A percentile compares a stretch with the other conserved stretches of the same genome.
phyloP scores from a whole-genome alignment of 306 rosid genomes.

The Vigna unguiculata region DNA sequence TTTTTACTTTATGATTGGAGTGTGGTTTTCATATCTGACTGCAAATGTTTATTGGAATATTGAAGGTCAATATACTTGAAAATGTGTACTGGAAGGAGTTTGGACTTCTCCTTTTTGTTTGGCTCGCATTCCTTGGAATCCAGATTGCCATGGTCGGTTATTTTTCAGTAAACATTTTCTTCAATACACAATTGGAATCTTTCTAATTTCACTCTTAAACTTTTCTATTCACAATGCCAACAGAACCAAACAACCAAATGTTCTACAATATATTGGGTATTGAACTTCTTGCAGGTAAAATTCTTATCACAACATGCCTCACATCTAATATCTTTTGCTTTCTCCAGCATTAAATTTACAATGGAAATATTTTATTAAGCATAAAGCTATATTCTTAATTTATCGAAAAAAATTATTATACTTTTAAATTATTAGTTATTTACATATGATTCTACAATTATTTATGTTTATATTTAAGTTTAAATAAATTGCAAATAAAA shows the following conservation, averaged over 20 bases:
- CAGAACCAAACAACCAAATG: conserved; percentile 65
- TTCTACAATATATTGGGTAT: conserved; percentile 73
- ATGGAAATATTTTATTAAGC: no score
- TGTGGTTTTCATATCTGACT: conserved; percentile 40
- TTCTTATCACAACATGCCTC: conserved; percentile 10
- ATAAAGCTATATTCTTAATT: no score
- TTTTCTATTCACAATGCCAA: conserved; percentile 41
- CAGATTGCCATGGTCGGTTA: conserved; percentile 79
- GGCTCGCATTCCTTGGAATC: conserved; percentile 80
- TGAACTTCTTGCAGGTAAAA: conserved; percentile 82
- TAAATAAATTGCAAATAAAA: no score
- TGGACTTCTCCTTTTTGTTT: conserved; percentile 87
- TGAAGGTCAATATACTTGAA: conserved; percentile 69
- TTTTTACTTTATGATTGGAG: no score
- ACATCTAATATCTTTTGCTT: not conserved
- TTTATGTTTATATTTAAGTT: no score
- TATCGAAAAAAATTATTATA: no score
- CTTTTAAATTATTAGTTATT: no score
- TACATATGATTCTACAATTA: no score
- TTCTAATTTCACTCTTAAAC: conserved; percentile 16
- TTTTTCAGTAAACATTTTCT: conserved; percentile 12
- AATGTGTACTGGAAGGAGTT: conserved; percentile 86
- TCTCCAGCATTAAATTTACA: not conserved
- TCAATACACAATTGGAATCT: not conserved
- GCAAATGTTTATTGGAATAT: conserved; percentile 78